phyloP scores from a whole-genome alignment of 176 grass and related monocot genomes.

The Hordeum marinum region DNA sequence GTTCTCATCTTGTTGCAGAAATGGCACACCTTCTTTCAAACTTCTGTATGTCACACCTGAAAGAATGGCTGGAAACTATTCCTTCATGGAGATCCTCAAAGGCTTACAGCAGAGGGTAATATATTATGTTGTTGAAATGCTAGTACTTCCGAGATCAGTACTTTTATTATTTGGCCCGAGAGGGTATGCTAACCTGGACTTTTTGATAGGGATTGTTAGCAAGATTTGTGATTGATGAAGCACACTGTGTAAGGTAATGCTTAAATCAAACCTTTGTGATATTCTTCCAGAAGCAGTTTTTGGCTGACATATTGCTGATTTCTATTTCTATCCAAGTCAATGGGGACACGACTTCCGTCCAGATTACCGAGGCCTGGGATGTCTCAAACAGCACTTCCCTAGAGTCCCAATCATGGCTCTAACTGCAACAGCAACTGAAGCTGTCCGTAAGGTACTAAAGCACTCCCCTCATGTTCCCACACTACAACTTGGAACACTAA shows the following conservation, averaged over 20 bases:
- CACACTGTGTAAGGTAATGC: constrained; percentile 89
- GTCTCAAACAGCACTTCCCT: constrained; percentile 87
- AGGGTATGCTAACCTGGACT: not conserved
- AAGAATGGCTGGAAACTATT: constrained; percentile 52
- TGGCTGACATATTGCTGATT: not conserved
- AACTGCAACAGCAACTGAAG: constrained; percentile 90
- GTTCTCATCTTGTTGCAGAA: constrained; percentile 43
- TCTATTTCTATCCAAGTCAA: constrained; percentile 48
- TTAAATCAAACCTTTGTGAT: constrained; percentile 5
- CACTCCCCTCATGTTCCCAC: not conserved
- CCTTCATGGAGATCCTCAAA: constrained; percentile 67
- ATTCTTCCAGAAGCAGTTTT: not conserved
- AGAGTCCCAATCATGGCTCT: constrained; percentile 76
- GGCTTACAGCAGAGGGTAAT: constrained; percentile 77
- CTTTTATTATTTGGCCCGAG: not conserved
- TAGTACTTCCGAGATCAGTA: not conserved
- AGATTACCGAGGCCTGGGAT: constrained; percentile 81
- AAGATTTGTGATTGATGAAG: constrained; percentile 95
- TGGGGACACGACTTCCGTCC: constrained; percentile 96
- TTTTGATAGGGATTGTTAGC: constrained; percentile 65
- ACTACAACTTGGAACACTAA: not conserved
- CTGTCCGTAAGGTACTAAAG: constrained; percentile 57
- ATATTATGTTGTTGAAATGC: not conserved
- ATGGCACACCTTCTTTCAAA: constrained; percentile 58
- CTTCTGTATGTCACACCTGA: constrained; percentile 93